Base-by-base conservation (phyloP, 306 rosid genomes). In the Dryas octopetala region DNA sequence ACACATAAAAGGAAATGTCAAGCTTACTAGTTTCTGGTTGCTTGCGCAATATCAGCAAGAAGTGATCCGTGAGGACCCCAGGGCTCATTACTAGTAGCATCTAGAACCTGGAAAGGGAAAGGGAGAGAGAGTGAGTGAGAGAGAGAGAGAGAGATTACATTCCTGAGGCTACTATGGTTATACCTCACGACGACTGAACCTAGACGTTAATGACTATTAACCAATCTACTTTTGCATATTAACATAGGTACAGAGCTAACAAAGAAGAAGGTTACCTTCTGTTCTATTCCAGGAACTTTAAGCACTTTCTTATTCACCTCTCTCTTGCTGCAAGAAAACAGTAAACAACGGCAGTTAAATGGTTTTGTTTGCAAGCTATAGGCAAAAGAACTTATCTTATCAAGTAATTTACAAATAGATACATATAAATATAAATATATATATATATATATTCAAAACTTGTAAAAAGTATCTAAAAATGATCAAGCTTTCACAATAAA, bases 1-100 rank as follows among this genome's bases (percentile, higher is more conserved):
- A 70, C 26, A 71, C 52, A 76, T 7, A 55, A 59, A 49, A 45
- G 73, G 68, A 63, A 16, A 62, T 16, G 23, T 70, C 16, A 75
- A 48, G 78, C 96, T 88, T 86, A 96, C 99, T 90, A 88, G 75
- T 96, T 96, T 85, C 96, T 86, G 68, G 97, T 88, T 57, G 98
- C 96, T 81, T 81, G 86, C 74, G 99, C 93, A 81, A 96, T 90
- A 81, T 96, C 98, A 17, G 98, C 93, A 80, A 96, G 99, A 84
- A 96, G 91, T 40, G 97, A 70, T 84, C 99, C 99, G 85, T 96
- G 99, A 77, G 99, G 99, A 79, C 99, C 99, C 99, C 99, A 96
- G 45, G 98, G 93, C 81, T 96, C 99, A 82, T 96, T 96, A 91
- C 98, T 96, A 65, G 99, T 96, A 81, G 99, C 79, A 90, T 96